Conservation (phyloP, 345 rosid genomes). For the Eucalyptus decipiens region DNA sequence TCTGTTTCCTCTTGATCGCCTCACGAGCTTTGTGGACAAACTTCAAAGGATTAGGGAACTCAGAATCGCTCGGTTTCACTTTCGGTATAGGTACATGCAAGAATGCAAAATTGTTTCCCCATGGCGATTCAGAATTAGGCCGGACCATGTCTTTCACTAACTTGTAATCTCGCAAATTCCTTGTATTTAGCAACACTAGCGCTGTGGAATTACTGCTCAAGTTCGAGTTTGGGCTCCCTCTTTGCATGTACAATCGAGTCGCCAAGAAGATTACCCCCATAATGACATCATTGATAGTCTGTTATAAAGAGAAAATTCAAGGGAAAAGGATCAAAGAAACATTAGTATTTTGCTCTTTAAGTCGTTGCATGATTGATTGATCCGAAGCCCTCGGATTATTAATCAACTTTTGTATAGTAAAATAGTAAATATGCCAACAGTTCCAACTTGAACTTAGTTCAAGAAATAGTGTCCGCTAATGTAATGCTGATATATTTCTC, state of each 20-base stretch:
- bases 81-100: slow-evolving; percentile 20
- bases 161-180: slow-evolving; percentile 20
- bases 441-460: background rate
- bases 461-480: background rate
- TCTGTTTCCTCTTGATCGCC: slow-evolving; percentile 5
- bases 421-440: background rate
- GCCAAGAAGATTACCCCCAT: slow-evolving; percentile 32
- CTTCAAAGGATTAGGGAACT: slow-evolving; percentile 1
- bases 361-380: background rate
- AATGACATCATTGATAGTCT: slow-evolving; percentile 42
- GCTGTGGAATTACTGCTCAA: slow-evolving; percentile 10
- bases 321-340: background rate
- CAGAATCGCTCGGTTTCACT: background rate
- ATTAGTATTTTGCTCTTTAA: background rate
- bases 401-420: background rate
- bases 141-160: slow-evolving; percentile 30
- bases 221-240: background rate
- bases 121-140: slow-evolving; percentile 9
- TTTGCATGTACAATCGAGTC: slow-evolving; percentile 29
- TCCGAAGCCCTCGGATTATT: background rate
- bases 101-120: slow-evolving; percentile 35
- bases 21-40: slow-evolving; percentile 6
- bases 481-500: background rate
- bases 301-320: background rate
- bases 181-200: slow-evolving; percentile 32